Evolutionary conservation across 2,329 filamentous ascomycete species (phyloP).

Genomic region (Chalaropsis thielavioides): DNA sequence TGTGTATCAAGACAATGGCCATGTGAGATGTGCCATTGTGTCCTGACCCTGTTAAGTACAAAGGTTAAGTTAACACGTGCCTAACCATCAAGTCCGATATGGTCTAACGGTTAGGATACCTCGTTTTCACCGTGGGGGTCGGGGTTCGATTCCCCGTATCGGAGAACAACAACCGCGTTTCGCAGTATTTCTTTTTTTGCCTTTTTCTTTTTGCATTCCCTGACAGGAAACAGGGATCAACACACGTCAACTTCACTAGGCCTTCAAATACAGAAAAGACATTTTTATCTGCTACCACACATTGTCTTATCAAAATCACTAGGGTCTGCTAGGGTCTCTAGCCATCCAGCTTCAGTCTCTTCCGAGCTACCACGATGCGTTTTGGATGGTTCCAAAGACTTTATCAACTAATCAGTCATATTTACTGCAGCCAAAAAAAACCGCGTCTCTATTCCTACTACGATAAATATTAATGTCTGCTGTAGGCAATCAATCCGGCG

Average conservation of each 20-base stretch:
- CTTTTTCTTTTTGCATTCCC: neutral
- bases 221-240: neutral
- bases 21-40: neutral
- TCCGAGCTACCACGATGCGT: too few species aligned
- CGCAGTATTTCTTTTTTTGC: neutral
- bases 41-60: too few species aligned
- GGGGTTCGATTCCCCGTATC: conserved; percentile 7
- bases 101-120: conserved; percentile 7
- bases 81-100: neutral
- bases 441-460: too few species aligned
- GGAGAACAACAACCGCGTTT: neutral
- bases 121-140: conserved; percentile 7
- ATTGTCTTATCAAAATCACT: too few species aligned
- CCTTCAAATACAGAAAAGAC: neutral
- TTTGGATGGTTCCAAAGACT: too few species aligned
- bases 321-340: too few species aligned
- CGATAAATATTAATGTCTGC: neutral
- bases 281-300: too few species aligned
- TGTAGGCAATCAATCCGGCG: neutral
- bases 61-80: too few species aligned
- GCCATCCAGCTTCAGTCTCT: too few species aligned
- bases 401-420: too few species aligned
- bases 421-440: too few species aligned
- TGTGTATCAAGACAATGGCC: neutral
- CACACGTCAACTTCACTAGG: neutral